Evolutionary conservation across 2,329 filamentous ascomycete species (phyloP).

Genomic region (Xylaria sp.): DNA sequence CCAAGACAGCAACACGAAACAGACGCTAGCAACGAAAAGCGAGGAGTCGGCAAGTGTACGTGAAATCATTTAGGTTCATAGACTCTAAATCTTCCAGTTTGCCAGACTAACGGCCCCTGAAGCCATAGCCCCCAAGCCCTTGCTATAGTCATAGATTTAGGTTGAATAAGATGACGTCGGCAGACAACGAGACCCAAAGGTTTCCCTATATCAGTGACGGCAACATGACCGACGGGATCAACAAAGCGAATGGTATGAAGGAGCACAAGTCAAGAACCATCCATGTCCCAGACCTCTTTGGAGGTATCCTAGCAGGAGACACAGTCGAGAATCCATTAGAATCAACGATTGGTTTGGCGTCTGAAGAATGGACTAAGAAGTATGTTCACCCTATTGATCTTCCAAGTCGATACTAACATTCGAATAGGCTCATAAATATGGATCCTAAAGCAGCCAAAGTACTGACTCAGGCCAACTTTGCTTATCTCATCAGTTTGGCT

Average conservation of each 20-base stretch:
- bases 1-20: too few relatives aligned
- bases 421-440: constrained; percentile 20
- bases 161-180: too few relatives aligned
- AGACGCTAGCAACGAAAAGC: too few relatives aligned
- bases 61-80: too few relatives aligned
- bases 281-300: constrained; percentile 25
- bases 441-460: constrained; percentile 22
- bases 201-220: neutral
- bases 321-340: constrained; percentile 20
- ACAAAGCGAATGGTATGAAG: neutral
- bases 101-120: too few relatives aligned
- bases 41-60: too few relatives aligned
- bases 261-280: constrained; percentile 2
- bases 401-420: neutral
- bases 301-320: constrained; percentile 19
- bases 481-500: constrained; percentile 14
- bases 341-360: constrained; percentile 11
- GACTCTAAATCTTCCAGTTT: too few relatives aligned
- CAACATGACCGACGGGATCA: constrained; percentile 5
- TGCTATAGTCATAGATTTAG: too few relatives aligned
- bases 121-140: too few relatives aligned
- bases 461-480: constrained; percentile 22
- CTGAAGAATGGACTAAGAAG: constrained; percentile 25
- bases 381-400: neutral
- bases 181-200: too few relatives aligned